Evolutionary conservation across 257 asterid genomes (phyloP).

Genomic region (Coffea canephora): DNA sequence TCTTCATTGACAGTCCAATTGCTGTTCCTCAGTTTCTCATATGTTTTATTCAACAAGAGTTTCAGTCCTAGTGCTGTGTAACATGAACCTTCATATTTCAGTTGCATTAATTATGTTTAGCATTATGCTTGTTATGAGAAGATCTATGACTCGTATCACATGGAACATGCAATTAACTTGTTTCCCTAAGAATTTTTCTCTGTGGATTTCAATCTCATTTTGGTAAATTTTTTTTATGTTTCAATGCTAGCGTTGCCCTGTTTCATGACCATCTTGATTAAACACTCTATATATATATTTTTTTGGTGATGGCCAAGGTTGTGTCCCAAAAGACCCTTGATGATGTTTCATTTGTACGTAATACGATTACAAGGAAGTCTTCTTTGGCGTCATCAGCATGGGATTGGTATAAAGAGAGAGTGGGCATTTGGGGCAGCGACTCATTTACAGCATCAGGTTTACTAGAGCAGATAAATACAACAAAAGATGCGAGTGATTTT

Average conservation of each 20-base stretch:
- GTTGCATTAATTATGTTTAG: background rate
- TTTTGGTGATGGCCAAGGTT: conserved; percentile 38
- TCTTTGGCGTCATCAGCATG: conserved; percentile 47
- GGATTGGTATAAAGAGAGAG: conserved; percentile 69
- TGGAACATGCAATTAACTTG: background rate
- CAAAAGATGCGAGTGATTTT: conserved; percentile 72
- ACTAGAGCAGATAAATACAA: conserved; percentile 80
- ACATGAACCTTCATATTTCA: background rate
- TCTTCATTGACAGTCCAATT: background rate
- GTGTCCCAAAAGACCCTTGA: conserved; percentile 42
- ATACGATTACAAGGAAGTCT: conserved; percentile 27
- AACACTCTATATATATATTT: background rate
- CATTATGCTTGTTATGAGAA: background rate
- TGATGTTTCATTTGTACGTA: conserved; percentile 31
- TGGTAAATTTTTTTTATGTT: background rate
- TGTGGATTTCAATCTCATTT: background rate
- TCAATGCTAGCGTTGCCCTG: background rate
- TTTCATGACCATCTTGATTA: conserved; percentile 14
- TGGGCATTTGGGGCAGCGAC: conserved; percentile 47
- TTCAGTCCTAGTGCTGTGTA: background rate
- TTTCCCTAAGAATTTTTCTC: background rate
- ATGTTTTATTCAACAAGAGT: background rate
- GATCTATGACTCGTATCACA: background rate
- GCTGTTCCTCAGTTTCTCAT: background rate
- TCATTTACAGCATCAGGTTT: conserved; percentile 45